Evolutionary conservation across 768 basidiomycete genomes (phyloP).

Genomic region (Hericium coralloides): DNA sequence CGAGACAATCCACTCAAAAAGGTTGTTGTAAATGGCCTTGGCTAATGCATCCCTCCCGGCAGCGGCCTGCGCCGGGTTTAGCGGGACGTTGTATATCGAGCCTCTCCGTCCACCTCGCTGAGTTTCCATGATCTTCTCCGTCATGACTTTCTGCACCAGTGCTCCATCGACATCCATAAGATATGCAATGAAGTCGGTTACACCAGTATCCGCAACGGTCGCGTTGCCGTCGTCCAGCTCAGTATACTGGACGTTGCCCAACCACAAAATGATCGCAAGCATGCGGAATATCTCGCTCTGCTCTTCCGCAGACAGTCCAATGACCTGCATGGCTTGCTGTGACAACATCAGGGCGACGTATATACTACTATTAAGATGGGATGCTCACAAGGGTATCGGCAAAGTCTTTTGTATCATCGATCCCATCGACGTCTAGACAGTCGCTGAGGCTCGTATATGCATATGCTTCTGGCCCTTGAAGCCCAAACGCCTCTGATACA

Average conservation of each 20-base stretch:
- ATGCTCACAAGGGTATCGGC: constrained; percentile 72
- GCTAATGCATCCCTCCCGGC: constrained; percentile 88
- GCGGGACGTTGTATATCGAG: constrained; percentile 93
- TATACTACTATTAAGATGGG: not conserved
- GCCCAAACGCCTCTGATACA: constrained; percentile 75
- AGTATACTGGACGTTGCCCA: constrained; percentile 88
- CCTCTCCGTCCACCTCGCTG: constrained; percentile 87
- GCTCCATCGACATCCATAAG: constrained; percentile 82
- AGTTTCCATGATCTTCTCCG: constrained; percentile 83
- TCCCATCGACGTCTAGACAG: constrained; percentile 84
- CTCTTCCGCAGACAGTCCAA: constrained; percentile 79
- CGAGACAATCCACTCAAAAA: constrained; percentile 99
- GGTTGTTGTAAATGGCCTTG: constrained; percentile 95
- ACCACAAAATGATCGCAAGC: constrained; percentile 88
- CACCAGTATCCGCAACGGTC: constrained; percentile 64
- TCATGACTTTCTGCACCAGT: constrained; percentile 80
- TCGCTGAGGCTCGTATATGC: constrained; percentile 89
- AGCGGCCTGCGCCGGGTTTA: constrained; percentile 85
- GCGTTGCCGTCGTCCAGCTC: constrained; percentile 91
- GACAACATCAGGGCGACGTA: not conserved
- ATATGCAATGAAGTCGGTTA: constrained; percentile 94
- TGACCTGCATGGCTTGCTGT: constrained; percentile 88
- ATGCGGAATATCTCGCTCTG: constrained; percentile 91
- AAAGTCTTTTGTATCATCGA: constrained; percentile 85
- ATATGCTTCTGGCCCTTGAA: constrained; percentile 95